Conservation (phyloP, 2,329 filamentous ascomycete genomes). For the Zymoseptoria tritici region DNA sequence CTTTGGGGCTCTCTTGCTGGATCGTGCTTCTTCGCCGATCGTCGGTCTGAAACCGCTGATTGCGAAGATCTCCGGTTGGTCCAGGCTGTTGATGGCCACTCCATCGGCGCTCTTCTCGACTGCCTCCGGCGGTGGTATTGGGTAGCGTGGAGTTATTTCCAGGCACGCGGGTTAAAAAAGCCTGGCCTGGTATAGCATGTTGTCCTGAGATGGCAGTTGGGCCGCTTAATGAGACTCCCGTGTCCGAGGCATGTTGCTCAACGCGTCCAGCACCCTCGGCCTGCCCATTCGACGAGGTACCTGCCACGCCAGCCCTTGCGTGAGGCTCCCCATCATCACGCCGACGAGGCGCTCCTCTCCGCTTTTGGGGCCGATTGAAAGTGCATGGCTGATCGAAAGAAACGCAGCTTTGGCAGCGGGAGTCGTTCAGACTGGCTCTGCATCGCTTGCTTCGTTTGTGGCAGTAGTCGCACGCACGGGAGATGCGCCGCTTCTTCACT, state of each 20-base stretch:
- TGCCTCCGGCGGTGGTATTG: too few species aligned
- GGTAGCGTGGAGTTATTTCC: too few species aligned
- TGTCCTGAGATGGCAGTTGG: neutral
- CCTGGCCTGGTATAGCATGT: neutral
- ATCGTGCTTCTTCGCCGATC: too few species aligned
- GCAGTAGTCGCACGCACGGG: slow-evolving; percentile 5
- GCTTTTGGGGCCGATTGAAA: slow-evolving; percentile 31
- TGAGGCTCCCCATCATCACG: neutral
- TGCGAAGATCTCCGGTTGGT: too few species aligned
- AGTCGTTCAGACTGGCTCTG: slow-evolving; percentile 17
- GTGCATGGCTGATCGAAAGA: slow-evolving; percentile 41
- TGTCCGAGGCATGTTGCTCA: too few species aligned
- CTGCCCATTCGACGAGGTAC: neutral
- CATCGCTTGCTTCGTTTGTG: slow-evolving; percentile 4
- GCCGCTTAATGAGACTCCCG: too few species aligned
- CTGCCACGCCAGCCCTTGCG: neutral
- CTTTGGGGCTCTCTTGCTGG: too few species aligned
- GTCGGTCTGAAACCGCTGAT: too few species aligned
- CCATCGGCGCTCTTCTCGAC: too few species aligned
- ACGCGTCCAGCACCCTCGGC: too few species aligned
- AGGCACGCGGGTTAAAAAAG: too few species aligned
- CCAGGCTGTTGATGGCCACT: too few species aligned
- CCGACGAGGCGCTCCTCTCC: slow-evolving; percentile 2
- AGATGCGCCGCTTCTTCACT: slow-evolving; percentile 5
- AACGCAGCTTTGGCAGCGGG: slow-evolving; percentile 38